Base-by-base conservation (phyloP, 2,329 filamentous ascomycete genomes). In the Colletotrichum truncatum region DNA sequence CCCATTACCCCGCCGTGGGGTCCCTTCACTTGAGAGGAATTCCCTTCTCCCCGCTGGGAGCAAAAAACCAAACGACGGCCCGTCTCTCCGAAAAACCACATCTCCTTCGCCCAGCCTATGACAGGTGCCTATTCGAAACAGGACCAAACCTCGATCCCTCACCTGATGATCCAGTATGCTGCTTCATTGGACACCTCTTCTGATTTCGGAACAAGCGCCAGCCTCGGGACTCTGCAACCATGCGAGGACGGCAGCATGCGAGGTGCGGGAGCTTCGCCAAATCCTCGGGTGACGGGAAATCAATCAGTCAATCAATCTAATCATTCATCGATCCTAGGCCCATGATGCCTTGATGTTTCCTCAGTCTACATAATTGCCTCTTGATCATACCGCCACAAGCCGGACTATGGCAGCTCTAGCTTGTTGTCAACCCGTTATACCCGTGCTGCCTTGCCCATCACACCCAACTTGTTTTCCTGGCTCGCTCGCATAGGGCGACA, bases 21-120 rank as follows among this genome's bases (percentile, higher is more conserved):
- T 66, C 65, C 51, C 54, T 26, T 52, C 32, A 45, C 18, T 39
- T 41, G 32, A 49, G 26, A 41, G 30, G 39, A 39, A n/a, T 16
- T 49, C 48, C 48, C 62, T 54, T 49, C 23, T 48, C 54, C 23
- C 46, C 49, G 61, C 53, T 55, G 34, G 45, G 41, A 12, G 23
- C 55, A 39, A 60, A 46, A 68, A 36, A 59, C 36, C 52, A 71
- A 67, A 70, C 72, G 71, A 72, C 76, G 76, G 76, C 73, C 76
- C 76, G 76, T 71, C 72, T 75, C 67, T 74, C 76, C 76, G 75
- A 69, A 66, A 73, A 32, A 14, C 25, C 71, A 57, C 34, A 12
- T 30, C 32, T 34, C 39, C 9, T 45, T 39, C 52, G 32, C 48
- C 60, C 41, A 53, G 18, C 48, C 45, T 26, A 21, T 43, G 34